Evolutionary conservation across 352 stramenopile genomes (phyloP).

Genomic region (Pythium angustatum): DNA sequence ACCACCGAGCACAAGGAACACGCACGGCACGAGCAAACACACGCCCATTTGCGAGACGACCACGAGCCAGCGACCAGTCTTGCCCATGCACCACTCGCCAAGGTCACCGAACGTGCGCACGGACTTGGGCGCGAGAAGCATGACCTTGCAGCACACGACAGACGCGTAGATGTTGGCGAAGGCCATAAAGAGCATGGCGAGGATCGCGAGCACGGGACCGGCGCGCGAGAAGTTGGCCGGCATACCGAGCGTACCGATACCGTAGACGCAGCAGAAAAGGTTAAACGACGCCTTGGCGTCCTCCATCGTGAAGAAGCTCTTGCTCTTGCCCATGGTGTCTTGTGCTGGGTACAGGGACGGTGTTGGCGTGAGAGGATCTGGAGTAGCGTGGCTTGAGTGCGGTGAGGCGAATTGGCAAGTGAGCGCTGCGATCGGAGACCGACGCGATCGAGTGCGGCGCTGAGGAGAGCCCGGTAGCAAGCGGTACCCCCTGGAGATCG

Average conservation of each 20-base stretch:
- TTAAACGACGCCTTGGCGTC: conserved; percentile 57
- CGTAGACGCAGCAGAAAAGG: conserved; percentile 65
- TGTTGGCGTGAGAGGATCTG: not conserved
- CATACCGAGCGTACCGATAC: conserved; percentile 68
- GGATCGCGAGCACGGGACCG: conserved; percentile 39
- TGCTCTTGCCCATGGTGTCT: conserved; percentile 21
- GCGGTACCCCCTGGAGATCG: too few species aligned
- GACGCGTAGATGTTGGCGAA: conserved; percentile 67
- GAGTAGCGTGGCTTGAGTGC: too few species aligned
- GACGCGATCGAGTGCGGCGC: too few species aligned
- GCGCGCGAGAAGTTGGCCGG: conserved; percentile 62
- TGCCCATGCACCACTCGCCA: conserved; percentile 57
- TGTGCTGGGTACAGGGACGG: too few species aligned
- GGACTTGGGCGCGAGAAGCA: conserved; percentile 49
- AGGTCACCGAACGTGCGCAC: conserved; percentile 64
- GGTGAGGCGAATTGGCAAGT: not conserved
- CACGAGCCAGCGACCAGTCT: conserved; percentile 49
- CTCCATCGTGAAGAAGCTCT: conserved; percentile 50
- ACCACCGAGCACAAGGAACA: conserved; percentile 48
- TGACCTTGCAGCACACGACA: conserved; percentile 52
- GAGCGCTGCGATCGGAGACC: too few species aligned
- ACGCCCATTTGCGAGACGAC: conserved; percentile 52
- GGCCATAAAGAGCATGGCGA: conserved; percentile 62
- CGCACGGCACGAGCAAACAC: conserved; percentile 52
- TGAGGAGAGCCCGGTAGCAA: too few species aligned